Conservation (phyloP, 495 filamentous ascomycete genomes). For the Aspergillus affinis region DNA sequence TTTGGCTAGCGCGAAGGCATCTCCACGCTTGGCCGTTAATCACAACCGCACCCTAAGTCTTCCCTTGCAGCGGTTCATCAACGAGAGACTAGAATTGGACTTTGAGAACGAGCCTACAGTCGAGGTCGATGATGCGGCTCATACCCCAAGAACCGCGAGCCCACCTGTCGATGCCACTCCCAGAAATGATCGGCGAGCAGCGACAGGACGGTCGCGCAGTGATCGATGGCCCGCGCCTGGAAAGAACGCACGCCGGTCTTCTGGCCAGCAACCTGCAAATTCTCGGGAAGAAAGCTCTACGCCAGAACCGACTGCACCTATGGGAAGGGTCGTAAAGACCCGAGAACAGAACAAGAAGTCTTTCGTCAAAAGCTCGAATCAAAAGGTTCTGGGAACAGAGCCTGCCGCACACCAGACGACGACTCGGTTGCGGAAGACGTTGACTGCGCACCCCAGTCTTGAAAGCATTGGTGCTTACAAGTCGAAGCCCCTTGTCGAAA, state of each 20-base stretch:
- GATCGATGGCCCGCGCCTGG: no score
- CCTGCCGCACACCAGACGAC: conserved; percentile 29
- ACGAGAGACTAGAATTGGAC: conserved; percentile 39
- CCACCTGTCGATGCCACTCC: conserved; percentile 1
- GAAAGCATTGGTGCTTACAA: conserved; percentile 38
- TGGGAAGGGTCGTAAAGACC: conserved; percentile 10
- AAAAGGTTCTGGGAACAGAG: conserved; percentile 14
- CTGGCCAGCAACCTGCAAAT: conserved; percentile 21
- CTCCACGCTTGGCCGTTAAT: conserved; percentile 23
- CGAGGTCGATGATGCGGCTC: conserved; percentile 11
- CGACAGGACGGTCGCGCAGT: background rate
- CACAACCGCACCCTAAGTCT: conserved; percentile 40
- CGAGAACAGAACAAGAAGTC: conserved; percentile 19
- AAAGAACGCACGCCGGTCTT: conserved; percentile 2
- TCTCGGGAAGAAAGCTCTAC: conserved; percentile 18
- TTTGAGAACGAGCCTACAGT: conserved; percentile 19
- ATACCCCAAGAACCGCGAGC: conserved; percentile 9
- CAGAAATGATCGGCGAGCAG: background rate
- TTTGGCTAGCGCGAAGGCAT: conserved; percentile 29
- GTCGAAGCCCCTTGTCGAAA: conserved; percentile 12
- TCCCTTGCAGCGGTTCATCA: conserved; percentile 47
- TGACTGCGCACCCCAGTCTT: conserved; percentile 40
- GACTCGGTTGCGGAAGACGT: conserved; percentile 28
- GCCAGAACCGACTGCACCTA: conserved; percentile 1
- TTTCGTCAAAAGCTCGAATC: conserved; percentile 17